Evolutionary conservation across 1,139 yeast species (phyloP).

Genomic region (Geotrichum fermentans): DNA sequence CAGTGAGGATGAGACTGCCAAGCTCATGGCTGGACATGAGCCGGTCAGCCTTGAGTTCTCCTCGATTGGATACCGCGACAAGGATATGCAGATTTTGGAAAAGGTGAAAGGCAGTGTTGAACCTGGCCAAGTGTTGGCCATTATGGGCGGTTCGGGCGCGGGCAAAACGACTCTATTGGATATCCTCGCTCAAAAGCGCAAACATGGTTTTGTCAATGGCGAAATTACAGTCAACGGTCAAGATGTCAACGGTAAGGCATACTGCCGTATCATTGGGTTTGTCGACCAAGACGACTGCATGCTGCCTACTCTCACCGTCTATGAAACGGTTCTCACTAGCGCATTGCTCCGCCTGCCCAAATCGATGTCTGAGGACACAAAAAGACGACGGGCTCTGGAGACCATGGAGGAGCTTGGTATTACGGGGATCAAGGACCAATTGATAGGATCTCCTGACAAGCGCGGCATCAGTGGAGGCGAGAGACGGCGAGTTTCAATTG

Average conservation of each 20-base stretch:
- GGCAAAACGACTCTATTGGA: slow-evolving; percentile 93
- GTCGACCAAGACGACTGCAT: slow-evolving; percentile 93
- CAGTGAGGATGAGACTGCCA: slow-evolving; percentile 35
- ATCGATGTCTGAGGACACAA: slow-evolving; percentile 64
- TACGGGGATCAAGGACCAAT: slow-evolving; percentile 70
- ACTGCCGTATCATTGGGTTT: slow-evolving; percentile 74
- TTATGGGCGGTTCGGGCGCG: slow-evolving; percentile 98
- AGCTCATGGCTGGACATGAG: slow-evolving; percentile 48
- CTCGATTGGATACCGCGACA: slow-evolving; percentile 58
- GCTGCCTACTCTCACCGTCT: slow-evolving; percentile 88
- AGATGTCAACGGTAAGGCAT: slow-evolving; percentile 38
- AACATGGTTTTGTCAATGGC: slow-evolving; percentile 66
- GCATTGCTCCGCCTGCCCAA: slow-evolving; percentile 84
- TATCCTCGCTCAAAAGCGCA: slow-evolving; percentile 81
- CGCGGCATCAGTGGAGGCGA: slow-evolving; percentile 96
- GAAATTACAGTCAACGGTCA: slow-evolving; percentile 68
- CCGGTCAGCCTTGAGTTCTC: slow-evolving; percentile 77
- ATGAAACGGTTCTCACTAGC: slow-evolving; percentile 88
- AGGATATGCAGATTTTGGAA: slow-evolving; percentile 52
- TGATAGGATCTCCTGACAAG: slow-evolving; percentile 82
- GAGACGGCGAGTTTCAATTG: slow-evolving; percentile 75
- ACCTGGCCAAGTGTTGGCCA: slow-evolving; percentile 88
- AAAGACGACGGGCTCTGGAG: slow-evolving; percentile 74
- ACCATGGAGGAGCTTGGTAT: slow-evolving; percentile 84
- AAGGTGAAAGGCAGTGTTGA: slow-evolving; percentile 67